Base-by-base conservation (phyloP, 768 basidiomycete species). In the Russula sp. region DNA sequence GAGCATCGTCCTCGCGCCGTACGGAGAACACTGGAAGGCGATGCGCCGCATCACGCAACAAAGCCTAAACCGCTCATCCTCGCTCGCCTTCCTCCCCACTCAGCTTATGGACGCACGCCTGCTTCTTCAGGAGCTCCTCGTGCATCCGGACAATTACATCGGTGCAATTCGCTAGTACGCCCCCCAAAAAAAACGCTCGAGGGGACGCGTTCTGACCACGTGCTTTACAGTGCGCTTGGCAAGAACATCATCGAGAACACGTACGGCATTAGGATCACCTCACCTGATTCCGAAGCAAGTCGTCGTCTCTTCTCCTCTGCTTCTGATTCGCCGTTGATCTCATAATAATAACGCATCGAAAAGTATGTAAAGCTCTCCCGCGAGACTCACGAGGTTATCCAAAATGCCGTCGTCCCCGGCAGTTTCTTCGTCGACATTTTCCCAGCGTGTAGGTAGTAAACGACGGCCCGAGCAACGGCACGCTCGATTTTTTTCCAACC, bases 231-330 rank as follows among this genome's bases (percentile, higher is more conserved):
- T 47, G 56, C 64, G 2, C 61, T 65, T 22, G 64, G 64, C 16
- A 65, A 65, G 38, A 65, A 65, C 46, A 57, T 65, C 51, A 65
- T 65, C 39, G 64, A 63, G 25, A 65, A 65, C 32, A 65, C 64
- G 38, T 65, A 65, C 41, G 64, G 64, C 4, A 63, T 65, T n/a
- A 65, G 46, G 52, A 53, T 65, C 22, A 49, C 61, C 32, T 65
- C 64, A 1, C 64, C 64, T 4, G n/a, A 22, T 51, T 65, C 64
- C 18, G 61, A 65, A 56, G 64, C 41, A 57, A 22, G 56, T 55
- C 25, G 25, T 29, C 25, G 2, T n/a, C n/a, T 22, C 32, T 10
- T 25, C 38, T 16, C 7, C 5, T 7, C 10, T 29, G 2, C 13
- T 20, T 41, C 16, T 53, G 9, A 18, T 20, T 16, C n/a, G 18